Evolutionary conservation across 2,329 filamentous ascomycete species (phyloP).

Genomic region (Aspergillus eucalypticola): DNA sequence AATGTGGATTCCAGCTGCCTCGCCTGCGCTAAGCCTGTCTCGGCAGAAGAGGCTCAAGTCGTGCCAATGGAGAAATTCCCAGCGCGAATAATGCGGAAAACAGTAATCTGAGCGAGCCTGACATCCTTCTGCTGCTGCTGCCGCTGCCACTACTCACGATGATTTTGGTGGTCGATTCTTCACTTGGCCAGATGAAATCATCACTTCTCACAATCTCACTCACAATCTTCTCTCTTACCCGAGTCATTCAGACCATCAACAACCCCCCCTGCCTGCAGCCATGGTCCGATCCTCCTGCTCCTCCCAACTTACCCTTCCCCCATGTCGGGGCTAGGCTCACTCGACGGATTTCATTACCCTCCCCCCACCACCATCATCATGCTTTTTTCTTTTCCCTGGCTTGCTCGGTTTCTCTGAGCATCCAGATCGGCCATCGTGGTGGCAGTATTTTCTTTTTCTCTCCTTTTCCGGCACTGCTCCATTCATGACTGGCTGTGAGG

Average conservation of each 20-base stretch:
- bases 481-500: background rate
- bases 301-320: background rate
- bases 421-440: background rate
- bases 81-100: background rate
- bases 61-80: background rate
- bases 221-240: background rate
- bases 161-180: background rate
- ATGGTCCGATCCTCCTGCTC: background rate
- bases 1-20: constrained; percentile 1
- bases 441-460: constrained; percentile 1
- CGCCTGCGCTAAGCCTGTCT: background rate
- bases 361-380: background rate
- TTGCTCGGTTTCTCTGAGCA: background rate
- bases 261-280: background rate
- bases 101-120: background rate
- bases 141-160: background rate
- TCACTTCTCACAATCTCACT: background rate
- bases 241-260: background rate
- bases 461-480: constrained; percentile 6
- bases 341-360: background rate
- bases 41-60: constrained; percentile 5
- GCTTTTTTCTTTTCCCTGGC: background rate
- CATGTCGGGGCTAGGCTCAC: background rate
- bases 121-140: background rate
- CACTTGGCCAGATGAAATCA: background rate